Evolutionary conservation across 2,329 filamentous ascomycete species (phyloP), one percentile per base, ranked within the genome.

Genomic region (Delphinella strobiligena): DNA sequence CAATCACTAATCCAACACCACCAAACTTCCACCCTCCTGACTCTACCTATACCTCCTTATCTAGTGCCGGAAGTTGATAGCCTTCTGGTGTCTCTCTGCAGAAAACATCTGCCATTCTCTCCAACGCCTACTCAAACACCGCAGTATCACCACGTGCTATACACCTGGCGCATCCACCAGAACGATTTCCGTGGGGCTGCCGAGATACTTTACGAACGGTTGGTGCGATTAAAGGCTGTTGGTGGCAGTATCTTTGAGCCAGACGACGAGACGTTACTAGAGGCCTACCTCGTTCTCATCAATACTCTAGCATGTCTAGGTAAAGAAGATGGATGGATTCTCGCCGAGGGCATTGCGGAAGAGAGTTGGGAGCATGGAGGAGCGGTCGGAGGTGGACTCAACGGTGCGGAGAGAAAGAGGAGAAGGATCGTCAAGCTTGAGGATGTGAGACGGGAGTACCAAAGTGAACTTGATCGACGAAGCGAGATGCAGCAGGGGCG

Each of bases 221-320:
- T 78, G 8, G 66, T 74, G 47, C 64, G 67, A 5, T 62, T 78
- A 16, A 36, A 41, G 29, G 33, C 37, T 8, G 37, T 34, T 34
- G 36, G 31, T 10, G 41, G 31, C n/a, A 39, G 38, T 19, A 36
- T 43, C 9, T 43, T 43, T 16, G 41, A 38, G 18, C 41, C 41
- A 1, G 41, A 43, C 19, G 36, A 43, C 12, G 70, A 72, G 43
- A 68, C 68, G 29, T 54, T 78, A 22, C 78, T 80, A 34, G 75
- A 82, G 49, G 81, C 85, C 53, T 91, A 93, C 52, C 66, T 96
- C n/a, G 72, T 87, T 45, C 73, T 98, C 33, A 93, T 98, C 64
- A 98, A 98, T 57, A 80, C 86, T 1, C 68, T 98, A 45, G 85
- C 82, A 48, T 94, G 86, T 47, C 86, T 95, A 31, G 78, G 83